Evolutionary conservation across 768 basidiomycete species (phyloP), one percentile per base, ranked within the genome.

Genomic region (Leccinum fibrillosum): DNA sequence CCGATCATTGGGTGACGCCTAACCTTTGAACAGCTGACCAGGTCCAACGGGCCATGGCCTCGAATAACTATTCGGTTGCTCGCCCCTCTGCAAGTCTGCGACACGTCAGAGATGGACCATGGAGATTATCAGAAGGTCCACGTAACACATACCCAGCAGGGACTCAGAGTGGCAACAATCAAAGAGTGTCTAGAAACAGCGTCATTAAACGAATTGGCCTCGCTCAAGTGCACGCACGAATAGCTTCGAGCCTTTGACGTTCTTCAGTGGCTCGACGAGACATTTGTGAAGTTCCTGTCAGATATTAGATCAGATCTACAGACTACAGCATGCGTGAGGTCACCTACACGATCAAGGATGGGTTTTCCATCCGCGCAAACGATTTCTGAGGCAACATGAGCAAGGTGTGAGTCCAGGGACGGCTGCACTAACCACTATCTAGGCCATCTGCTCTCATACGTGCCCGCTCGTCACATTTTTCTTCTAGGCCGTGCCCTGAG

Each of bases 391-490:
- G 21, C 13, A 32, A 10, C 5, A 8, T 60, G 39, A 62, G 23
- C 32, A 15, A 19, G 23, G 17, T 1, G 6, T 23, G 15, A 55
- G 44, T 8, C n/a, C 5, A 25, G 19, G 4, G 37, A 34, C 2
- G 17, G 34, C 2, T 19, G 21, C 6, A 53, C 64, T 57, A 2
- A 82, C 84, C 80, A 66, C 79, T 79, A 55, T 84, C 80, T 53
- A 67, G 64, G 2, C 80, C 77, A 53, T 82, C 78, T n/a, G 79
- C 76, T 58, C 83, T 81, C 19, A 57, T 68, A 5, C 54, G 49
- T 25, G 70, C 75, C 2, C 69, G 67, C 50, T 80, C 55, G 7
- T 11, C 12, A 44, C 55, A 48, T 2, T 60, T 53, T 37, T 60
- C 59, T 49, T 71, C 63, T 7, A 64, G 2, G 0, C 60, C 71